Evolutionary conservation across 495 filamentous ascomycete species (phyloP).

Genomic region (Sphaerosporella brunnea): DNA sequence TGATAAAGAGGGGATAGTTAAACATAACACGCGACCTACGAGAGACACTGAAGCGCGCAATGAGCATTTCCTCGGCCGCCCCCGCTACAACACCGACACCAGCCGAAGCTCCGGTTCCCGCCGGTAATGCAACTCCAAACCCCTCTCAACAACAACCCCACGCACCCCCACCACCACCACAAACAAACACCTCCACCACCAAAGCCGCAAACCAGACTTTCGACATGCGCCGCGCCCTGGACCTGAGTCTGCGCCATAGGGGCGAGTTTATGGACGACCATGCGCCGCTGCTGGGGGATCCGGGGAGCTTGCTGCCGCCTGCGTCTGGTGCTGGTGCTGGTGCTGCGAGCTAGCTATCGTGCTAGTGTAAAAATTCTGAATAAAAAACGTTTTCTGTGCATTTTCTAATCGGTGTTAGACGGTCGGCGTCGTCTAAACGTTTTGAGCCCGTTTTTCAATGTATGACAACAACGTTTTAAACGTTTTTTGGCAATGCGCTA

Average conservation of each 20-base stretch:
- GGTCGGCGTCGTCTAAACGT: too few species aligned
- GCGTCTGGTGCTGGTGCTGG: constrained; percentile 1
- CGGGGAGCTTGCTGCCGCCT: constrained; percentile 18
- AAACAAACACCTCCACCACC: too few species aligned
- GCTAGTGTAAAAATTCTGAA: too few species aligned
- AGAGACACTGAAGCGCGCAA: constrained; percentile 24
- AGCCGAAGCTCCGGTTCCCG: too few species aligned
- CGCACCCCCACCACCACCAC: not conserved
- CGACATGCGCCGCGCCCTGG: not conserved
- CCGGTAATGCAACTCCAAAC: too few species aligned
- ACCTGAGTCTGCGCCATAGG: not conserved
- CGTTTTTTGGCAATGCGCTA: too few species aligned
- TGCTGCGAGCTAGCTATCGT: too few species aligned
- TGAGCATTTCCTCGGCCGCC: constrained; percentile 31
- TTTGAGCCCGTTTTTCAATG: too few species aligned
- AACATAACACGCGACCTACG: constrained; percentile 14
- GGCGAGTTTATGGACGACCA: constrained; percentile 77
- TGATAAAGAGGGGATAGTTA: constrained; percentile 10
- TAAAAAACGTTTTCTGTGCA: too few species aligned
- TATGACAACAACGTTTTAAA: too few species aligned
- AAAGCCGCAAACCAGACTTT: not conserved
- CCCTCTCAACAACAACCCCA: not conserved
- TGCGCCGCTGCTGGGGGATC: constrained; percentile 21
- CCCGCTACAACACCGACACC: too few species aligned
- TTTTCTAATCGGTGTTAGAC: too few species aligned